Evolutionary conservation across 495 filamentous ascomycete species (phyloP).

Genomic region (Daldinia concentrica): DNA sequence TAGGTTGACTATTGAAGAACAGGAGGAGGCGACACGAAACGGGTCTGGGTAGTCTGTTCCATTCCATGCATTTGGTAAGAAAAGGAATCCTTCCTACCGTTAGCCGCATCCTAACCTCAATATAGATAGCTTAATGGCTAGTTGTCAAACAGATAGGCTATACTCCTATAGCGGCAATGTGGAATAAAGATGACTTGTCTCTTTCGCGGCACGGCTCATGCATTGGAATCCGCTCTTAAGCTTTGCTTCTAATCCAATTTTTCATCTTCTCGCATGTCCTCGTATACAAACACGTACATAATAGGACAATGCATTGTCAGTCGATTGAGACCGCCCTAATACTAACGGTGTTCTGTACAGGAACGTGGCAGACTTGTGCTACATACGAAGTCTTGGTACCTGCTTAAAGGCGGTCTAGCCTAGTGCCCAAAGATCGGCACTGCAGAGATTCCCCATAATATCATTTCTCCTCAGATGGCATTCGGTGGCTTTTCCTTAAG

Average conservation of each 20-base stretch:
- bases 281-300: background rate
- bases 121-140: background rate
- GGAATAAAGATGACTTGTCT: background rate
- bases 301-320: conserved; percentile 27
- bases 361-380: conserved; percentile 39
- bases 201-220: conserved; percentile 10
- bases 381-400: conserved; percentile 39
- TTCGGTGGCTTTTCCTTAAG: conserved; percentile 31
- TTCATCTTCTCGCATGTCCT: background rate
- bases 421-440: conserved; percentile 29
- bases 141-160: conserved; percentile 17
- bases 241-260: background rate
- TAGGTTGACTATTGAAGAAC: conserved; percentile 1
- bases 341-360: conserved; percentile 32
- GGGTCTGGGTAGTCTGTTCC: conserved; percentile 1
- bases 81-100: conserved; percentile 2
- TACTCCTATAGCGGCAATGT: background rate
- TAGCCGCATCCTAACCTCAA: conserved; percentile 23
- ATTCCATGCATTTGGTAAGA: background rate
- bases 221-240: conserved; percentile 5
- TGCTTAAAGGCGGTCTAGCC: conserved; percentile 41
- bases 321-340: conserved; percentile 21
- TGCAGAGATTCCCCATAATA: conserved; percentile 32
- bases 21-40: conserved; percentile 25
- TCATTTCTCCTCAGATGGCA: conserved; percentile 28